Base-by-base conservation (phyloP, 2,329 filamentous ascomycete species). In the Trichoderma aggressivum region DNA sequence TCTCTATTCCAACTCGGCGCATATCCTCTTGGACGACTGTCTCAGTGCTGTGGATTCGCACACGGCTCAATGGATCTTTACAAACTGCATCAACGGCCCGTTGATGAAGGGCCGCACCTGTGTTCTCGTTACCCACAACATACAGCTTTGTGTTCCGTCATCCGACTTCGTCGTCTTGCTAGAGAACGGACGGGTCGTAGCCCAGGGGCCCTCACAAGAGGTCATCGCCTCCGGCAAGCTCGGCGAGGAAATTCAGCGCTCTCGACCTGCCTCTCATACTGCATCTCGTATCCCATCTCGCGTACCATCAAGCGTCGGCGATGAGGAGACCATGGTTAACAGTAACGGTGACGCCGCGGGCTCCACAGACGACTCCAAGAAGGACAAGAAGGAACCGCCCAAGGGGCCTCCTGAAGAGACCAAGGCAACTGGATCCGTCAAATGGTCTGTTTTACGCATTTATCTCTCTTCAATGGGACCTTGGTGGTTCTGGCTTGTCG, bases 31-130 rank as follows among this genome's bases (percentile, higher is more conserved):
- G 63, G 96, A 99, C 78, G 96, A 99, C 80, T 97, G 97, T 74
- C 86, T 99, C 56, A 98, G 94, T 78, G 96, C 96, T 32, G 96
- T 99, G 39, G 96, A 99, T 80, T 97, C 96, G 4, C 96, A 99
- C 77, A 98, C 96, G 0, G 94, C 94, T 2, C 97, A 98, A 80
- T 98, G 97, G 91, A 98, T 99, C 75, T 98, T 98, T 82, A 92
- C 92, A 79, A 92, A 97, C 81, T 97, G 94, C 72, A 91, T 99
- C 74, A 91, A 91, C 76, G 96, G 96, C 2, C 92, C 93, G 7
- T 83, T 99, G 65, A 98, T 99, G 96, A 84, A 87, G 71, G 87
- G 90, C 77, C 90, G 96, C 55, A 98, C 96, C 32, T 98, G 96
- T 80, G 93, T 99, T 68, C 86, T 99, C 56, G 95, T 99, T 43